Percentiles rank a stretch among this genome's conserved stretches.
Evolutionary conservation across 192 early-diverging fungal genomes (phyloP).

Genomic region (Linnemannia exigua): DNA sequence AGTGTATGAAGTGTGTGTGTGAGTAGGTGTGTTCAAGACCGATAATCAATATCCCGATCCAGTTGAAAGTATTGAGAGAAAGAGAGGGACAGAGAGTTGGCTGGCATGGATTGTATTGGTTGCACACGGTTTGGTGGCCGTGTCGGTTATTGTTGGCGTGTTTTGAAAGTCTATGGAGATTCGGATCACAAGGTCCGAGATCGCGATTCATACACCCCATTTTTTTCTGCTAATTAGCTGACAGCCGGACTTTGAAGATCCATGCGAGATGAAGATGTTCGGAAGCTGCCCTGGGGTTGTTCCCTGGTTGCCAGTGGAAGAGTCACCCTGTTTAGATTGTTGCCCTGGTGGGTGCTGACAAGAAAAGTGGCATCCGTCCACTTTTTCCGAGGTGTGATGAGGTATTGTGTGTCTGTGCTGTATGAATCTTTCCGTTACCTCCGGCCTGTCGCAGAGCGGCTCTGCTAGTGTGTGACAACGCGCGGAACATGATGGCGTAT

Average conservation of each 20-base stretch:
- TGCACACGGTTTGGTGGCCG: not conserved
- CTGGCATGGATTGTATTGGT: not conserved
- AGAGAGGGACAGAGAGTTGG: not conserved
- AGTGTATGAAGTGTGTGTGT: not conserved
- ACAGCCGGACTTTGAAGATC: conserved; percentile 4
- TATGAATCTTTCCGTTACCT: conserved; percentile 23
- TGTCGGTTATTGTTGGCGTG: conserved; percentile 15
- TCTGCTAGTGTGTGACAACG: conserved; percentile 46
- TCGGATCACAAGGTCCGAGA: conserved; percentile 10
- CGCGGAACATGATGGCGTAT: conserved; percentile 45
- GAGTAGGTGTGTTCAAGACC: not conserved
- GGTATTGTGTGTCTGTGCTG: not conserved
- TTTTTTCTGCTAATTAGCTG: not conserved
- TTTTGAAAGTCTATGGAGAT: not conserved
- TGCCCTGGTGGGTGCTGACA: not conserved
- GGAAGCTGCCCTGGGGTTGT: not conserved
- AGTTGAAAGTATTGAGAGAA: too few species aligned
- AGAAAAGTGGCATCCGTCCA: not conserved
- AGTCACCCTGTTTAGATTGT: not conserved
- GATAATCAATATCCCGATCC: not conserved
- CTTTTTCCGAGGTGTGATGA: not conserved
- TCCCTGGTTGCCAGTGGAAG: not conserved
- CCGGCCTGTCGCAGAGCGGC: conserved; percentile 38
- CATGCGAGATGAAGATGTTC: not conserved
- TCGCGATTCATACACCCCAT: not conserved